Evolutionary conservation across 768 basidiomycete species (phyloP).

Genomic region (Lactarius vividus): DNA sequence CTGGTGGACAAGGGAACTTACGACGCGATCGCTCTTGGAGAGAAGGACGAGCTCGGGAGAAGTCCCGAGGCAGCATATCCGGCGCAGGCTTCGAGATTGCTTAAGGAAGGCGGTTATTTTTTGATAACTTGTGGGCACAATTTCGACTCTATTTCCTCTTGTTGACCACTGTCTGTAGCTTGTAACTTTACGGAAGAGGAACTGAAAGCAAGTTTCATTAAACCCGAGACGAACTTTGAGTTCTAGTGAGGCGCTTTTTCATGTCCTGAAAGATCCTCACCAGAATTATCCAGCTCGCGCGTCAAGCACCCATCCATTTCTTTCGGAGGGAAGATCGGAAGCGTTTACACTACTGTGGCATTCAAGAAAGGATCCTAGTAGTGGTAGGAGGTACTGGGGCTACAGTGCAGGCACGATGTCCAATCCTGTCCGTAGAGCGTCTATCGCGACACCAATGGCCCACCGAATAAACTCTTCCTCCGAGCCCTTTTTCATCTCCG

Average conservation of each 20-base stretch:
- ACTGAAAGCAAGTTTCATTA: conserved; percentile 52
- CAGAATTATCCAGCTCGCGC: conserved; percentile 52
- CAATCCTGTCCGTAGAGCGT: conserved; percentile 63
- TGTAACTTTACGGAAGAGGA: conserved; percentile 88
- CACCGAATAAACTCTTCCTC: conserved; percentile 52
- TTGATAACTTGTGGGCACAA: conserved; percentile 70
- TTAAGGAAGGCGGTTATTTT: conserved; percentile 67
- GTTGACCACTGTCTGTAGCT: conserved; percentile 32
- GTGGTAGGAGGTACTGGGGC: not conserved
- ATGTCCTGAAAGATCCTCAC: not conserved
- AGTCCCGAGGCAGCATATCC: conserved; percentile 63
- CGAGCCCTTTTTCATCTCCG: conserved; percentile 37
- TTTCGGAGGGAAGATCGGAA: conserved; percentile 78
- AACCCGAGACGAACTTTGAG: conserved; percentile 45
- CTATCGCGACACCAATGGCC: conserved; percentile 65
- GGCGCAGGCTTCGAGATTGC: conserved; percentile 47
- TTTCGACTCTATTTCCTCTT: not conserved
- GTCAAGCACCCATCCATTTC: conserved; percentile 69
- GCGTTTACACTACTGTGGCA: conserved; percentile 65
- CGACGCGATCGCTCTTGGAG: conserved; percentile 76
- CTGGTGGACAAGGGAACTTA: conserved; percentile 87
- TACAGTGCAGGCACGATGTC: conserved; percentile 47
- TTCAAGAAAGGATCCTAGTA: conserved; percentile 46
- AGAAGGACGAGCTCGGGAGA: conserved; percentile 51
- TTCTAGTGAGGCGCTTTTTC: conserved; percentile 57